phyloP scores from a whole-genome alignment of 345 rosid genomes.

The Gossypium turneri region DNA sequence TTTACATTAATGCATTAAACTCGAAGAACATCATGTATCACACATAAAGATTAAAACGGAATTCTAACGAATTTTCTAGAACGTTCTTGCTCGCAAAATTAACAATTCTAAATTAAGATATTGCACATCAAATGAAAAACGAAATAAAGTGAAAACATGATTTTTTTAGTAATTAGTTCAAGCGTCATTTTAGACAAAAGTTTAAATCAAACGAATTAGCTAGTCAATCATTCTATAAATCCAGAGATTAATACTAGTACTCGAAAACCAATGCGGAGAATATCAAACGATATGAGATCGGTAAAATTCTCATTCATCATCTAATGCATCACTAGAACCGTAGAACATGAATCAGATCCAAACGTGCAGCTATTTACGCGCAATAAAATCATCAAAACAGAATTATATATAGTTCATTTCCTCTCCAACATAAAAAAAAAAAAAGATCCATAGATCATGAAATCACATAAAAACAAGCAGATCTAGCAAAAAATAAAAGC shows the following conservation, averaged over 20 bases:
- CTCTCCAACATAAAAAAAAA: neutral
- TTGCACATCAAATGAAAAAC: neutral
- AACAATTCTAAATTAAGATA: neutral
- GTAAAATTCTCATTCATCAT: neutral
- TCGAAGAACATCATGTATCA: neutral
- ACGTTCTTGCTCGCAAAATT: neutral
- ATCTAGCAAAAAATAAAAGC: constrained; percentile 6
- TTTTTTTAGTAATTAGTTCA: neutral
- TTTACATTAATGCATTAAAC: neutral
- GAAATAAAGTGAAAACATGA: neutral
- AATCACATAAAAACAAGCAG: neutral
- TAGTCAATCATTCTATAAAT: neutral
- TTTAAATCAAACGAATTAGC: neutral
- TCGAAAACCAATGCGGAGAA: neutral
- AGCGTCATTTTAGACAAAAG: neutral
- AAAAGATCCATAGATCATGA: neutral
- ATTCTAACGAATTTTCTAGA: neutral
- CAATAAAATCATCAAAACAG: neutral
- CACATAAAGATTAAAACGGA: neutral
- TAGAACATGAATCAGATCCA: constrained; percentile 18
- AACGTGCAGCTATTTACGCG: neutral
- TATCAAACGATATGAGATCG: neutral
- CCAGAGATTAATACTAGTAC: neutral
- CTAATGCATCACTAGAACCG: neutral
- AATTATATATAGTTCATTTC: neutral